These are phyloP conservation scores for Wickerhamomyces kurtzmanii DNA, from an alignment of 805 yeast species.

Conservation along the genomic window DNA sequence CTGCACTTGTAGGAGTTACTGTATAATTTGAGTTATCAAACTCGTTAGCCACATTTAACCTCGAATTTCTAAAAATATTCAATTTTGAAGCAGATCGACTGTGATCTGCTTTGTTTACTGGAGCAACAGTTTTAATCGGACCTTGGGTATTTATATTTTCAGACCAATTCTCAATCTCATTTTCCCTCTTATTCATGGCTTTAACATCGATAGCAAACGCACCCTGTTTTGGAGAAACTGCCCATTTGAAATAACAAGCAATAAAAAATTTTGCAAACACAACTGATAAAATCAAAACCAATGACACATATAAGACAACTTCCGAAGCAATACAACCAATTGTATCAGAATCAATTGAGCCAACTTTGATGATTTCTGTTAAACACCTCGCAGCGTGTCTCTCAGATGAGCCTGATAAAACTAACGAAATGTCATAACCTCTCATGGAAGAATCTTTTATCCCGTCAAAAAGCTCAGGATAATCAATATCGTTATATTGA, in stretches of 20 bases:
- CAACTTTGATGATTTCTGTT: constrained; percentile 79
- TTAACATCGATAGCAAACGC: constrained; percentile 52
- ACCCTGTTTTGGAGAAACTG: constrained; percentile 71
- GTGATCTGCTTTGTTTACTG: constrained; percentile 18
- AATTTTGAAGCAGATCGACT: constrained; percentile 16
- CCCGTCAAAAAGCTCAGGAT: constrained; percentile 63
- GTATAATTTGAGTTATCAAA: constrained; percentile 5
- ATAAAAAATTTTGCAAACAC: constrained; percentile 69
- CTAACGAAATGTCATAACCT: constrained; percentile 77
- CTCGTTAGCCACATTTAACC: constrained; percentile 18
- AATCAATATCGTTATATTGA: constrained; percentile 52
- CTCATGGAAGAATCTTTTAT: constrained; percentile 44
- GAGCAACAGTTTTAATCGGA: constrained; percentile 41
- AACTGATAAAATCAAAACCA: constrained; percentile 76
- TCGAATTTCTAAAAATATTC: constrained; percentile 26
- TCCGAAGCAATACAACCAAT: constrained; percentile 91
- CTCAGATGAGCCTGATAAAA: constrained; percentile 54
- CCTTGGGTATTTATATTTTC: constrained; percentile 46
- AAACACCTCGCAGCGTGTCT: constrained; percentile 74
- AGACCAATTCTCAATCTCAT: constrained; percentile 79
- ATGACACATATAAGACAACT: constrained; percentile 70
- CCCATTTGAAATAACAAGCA: constrained; percentile 89
- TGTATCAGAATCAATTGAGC: constrained; percentile 79
- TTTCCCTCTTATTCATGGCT: constrained; percentile 52
- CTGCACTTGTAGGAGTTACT: constrained; percentile 3